Evolutionary conservation across 495 filamentous ascomycete genomes (phyloP).

Genomic region (Cryomyces minteri): DNA sequence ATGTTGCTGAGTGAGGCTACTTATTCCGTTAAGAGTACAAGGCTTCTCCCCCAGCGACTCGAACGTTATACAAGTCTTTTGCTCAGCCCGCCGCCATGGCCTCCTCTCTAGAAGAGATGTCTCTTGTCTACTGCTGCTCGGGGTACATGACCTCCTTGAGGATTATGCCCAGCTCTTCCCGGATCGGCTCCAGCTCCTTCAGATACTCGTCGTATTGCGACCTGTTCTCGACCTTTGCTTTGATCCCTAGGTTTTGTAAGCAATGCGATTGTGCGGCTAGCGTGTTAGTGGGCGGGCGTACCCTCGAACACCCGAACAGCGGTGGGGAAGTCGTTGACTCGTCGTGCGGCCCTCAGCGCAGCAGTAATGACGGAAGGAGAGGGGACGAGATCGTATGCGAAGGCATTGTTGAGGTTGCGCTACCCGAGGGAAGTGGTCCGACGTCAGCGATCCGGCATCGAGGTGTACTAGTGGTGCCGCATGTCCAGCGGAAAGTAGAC

Average conservation of each 20-base stretch:
- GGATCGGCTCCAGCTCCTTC: slow-evolving; percentile 72
- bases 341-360: slow-evolving; percentile 74
- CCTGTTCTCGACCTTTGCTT: slow-evolving; percentile 97
- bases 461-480: too few species aligned
- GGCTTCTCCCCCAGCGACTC: too few species aligned
- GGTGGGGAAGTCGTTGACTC: slow-evolving; percentile 97
- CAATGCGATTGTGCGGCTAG: not conserved
- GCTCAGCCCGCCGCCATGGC: too few species aligned
- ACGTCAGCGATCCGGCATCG: not conserved
- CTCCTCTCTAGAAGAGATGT: too few species aligned
- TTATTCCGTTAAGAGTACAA: too few species aligned
- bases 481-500: not conserved
- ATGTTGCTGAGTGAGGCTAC: too few species aligned
- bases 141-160: slow-evolving; percentile 95
- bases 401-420: slow-evolving; percentile 99
- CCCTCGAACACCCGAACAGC: slow-evolving; percentile 97
- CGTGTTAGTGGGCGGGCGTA: slow-evolving; percentile 21
- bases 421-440: slow-evolving; percentile 17
- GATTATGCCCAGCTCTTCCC: slow-evolving; percentile 80
- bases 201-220: slow-evolving; percentile 97
- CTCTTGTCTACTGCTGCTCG: slow-evolving; percentile 17
- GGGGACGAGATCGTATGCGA: slow-evolving; percentile 98
- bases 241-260: slow-evolving; percentile 49
- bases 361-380: slow-evolving; percentile 81
- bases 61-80: too few species aligned